phyloP scores from a whole-genome alignment of 108 stramenopile species.

The Cylindrotheca closterium region DNA sequence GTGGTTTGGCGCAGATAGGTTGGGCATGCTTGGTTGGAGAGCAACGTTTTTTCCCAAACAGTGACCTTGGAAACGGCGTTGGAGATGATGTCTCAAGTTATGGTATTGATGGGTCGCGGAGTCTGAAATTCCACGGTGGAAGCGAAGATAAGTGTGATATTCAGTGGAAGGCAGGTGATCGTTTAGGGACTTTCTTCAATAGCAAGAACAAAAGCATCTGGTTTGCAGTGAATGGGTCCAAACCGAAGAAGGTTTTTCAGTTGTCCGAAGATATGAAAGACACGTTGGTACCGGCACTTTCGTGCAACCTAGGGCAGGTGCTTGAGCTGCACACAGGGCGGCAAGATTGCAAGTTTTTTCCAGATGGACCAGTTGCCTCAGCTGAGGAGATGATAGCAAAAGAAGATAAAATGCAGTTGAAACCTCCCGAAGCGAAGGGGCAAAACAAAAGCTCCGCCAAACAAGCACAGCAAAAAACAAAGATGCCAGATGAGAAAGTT shows the following conservation, averaged over 20 bases:
- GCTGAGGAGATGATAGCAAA: conserved; percentile 17
- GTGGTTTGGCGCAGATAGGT: conserved; percentile 79
- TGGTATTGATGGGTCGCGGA: conserved; percentile 77
- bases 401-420: conserved; percentile 14
- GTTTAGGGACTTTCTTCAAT: conserved; percentile 63
- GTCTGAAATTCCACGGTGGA: conserved; percentile 62
- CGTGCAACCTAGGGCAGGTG: conserved; percentile 72
- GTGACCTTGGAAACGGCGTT: conserved; percentile 82
- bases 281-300: conserved; percentile 61
- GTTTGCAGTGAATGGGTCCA: conserved; percentile 70
- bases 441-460: neutral
- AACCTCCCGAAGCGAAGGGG: neutral
- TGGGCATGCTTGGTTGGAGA: conserved; percentile 55
- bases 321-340: conserved; percentile 52
- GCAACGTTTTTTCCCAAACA: conserved; percentile 55
- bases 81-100: conserved; percentile 73
- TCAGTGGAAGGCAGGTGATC: conserved; percentile 66
- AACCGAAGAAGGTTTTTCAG: conserved; percentile 63
- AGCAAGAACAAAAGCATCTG: conserved; percentile 37
- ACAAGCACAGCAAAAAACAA: neutral
- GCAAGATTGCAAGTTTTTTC: conserved; percentile 43
- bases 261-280: conserved; percentile 1
- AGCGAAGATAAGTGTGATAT: conserved; percentile 48
- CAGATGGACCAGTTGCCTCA: conserved; percentile 26
- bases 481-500: neutral